A percentile compares a stretch with the other conserved stretches of the same genome.
Evolutionary conservation across 179 eudicot genomes (phyloP).

Genomic region (Beta macrorhiza): DNA sequence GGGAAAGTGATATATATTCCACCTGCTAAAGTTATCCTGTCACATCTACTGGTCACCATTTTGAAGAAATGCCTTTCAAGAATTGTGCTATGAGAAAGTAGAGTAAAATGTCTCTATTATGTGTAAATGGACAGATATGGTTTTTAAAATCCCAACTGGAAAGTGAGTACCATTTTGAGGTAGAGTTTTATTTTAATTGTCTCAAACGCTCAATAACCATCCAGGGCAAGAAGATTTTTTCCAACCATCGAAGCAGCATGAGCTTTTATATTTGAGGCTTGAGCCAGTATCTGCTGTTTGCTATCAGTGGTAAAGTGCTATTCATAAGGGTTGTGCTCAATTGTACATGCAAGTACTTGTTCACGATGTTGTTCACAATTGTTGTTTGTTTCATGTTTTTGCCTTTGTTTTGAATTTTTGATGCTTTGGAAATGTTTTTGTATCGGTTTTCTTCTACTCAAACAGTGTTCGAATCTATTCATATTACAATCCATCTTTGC

Average conservation of each 20-base stretch:
- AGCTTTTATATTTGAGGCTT: not conserved
- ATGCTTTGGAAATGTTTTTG: not conserved
- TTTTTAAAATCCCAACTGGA: not conserved
- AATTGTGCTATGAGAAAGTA: constrained; percentile 1
- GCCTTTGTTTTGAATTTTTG: not conserved
- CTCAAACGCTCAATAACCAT: not conserved
- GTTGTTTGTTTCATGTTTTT: not conserved
- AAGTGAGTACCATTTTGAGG: not conserved
- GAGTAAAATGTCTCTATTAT: constrained; percentile 5
- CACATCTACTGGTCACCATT: constrained; percentile 1
- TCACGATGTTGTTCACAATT: not conserved
- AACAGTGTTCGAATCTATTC: not conserved
- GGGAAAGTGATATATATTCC: not conserved
- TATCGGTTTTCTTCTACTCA: not conserved
- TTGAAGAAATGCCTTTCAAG: constrained; percentile 5
- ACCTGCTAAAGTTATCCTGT: constrained; percentile 4
- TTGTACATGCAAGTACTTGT: not conserved
- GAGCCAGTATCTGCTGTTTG: not conserved
- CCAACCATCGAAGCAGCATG: not conserved
- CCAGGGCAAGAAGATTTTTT: not conserved
- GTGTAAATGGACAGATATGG: not conserved
- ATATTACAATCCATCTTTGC: not conserved
- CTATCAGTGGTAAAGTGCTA: not conserved
- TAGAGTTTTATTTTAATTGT: not conserved
- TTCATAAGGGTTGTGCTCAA: not conserved